A percentile compares a stretch with the other conserved stretches of the same genome.
Evolutionary conservation across 352 stramenopile genomes (phyloP).

Genomic region (Pythium apleroticum): DNA sequence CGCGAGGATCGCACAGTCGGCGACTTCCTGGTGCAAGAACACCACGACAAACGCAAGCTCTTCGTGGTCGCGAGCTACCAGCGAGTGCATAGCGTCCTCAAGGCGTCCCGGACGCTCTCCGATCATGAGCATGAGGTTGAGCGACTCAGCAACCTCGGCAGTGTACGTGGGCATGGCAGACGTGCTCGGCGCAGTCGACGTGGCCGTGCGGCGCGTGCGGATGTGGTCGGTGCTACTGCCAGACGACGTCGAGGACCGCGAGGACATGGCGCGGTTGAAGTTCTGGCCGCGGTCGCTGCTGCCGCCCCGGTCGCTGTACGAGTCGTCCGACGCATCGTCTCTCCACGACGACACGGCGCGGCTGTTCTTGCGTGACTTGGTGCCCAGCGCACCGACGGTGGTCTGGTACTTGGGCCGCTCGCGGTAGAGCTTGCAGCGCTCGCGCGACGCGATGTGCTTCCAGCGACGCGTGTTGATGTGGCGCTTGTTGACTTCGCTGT

Average conservation of each 20-base stretch:
- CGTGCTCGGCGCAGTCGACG: not conserved
- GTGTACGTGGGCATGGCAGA: conserved; percentile 12
- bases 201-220: not conserved
- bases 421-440: conserved; percentile 27
- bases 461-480: conserved; percentile 27
- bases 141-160: conserved; percentile 17
- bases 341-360: conserved; percentile 4
- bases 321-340: conserved; percentile 16
- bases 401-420: conserved; percentile 27
- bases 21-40: conserved; percentile 55
- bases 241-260: conserved; percentile 12
- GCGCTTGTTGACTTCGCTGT: conserved; percentile 27
- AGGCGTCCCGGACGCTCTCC: conserved; percentile 36
- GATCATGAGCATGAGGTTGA: conserved; percentile 25
- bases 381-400: conserved; percentile 13
- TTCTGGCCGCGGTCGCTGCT: not conserved
- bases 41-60: conserved; percentile 51
- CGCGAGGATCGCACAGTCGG: conserved; percentile 50
- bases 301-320: conserved; percentile 8
- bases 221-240: not conserved
- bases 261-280: not conserved
- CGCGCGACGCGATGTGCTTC: conserved; percentile 26
- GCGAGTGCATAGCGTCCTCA: conserved; percentile 49
- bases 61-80: conserved; percentile 46
- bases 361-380: conserved; percentile 9